phyloP scores from a whole-genome alignment of 23 red algal genomes.

The Gracilaria gracilis region DNA sequence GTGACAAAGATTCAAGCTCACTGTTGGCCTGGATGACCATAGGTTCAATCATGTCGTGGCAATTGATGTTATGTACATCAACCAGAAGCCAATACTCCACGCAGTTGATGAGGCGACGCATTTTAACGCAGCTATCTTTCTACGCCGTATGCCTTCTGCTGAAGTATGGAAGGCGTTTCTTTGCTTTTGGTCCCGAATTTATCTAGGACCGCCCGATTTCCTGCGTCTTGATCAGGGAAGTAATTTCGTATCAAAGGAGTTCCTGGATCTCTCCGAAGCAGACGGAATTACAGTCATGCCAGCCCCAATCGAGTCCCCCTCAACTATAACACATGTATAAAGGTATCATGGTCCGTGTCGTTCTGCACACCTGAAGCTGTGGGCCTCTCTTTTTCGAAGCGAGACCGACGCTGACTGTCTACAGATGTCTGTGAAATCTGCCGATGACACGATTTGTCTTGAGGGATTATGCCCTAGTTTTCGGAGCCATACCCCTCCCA shows the following conservation, averaged over 20 bases:
- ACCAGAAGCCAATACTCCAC: background rate
- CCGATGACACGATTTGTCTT: no score
- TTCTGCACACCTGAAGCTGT: conserved; percentile 8
- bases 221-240: no score
- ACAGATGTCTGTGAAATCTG: no score
- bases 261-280: background rate
- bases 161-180: conserved; percentile 13
- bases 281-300: background rate
- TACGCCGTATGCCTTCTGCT: background rate
- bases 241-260: conserved; percentile 36
- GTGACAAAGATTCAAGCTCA: no score
- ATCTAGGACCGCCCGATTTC: no score
- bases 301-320: conserved; percentile 39
- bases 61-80: conserved; percentile 31
- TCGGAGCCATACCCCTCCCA: no score
- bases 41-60: conserved; percentile 42
- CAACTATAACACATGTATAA: conserved; percentile 44
- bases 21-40: conserved; percentile 10
- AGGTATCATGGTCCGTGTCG: conserved; percentile 25
- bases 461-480: no score
- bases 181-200: background rate
- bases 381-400: background rate
- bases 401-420: no score
- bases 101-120: conserved; percentile 34
- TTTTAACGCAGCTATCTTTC: no score